These are phyloP conservation scores for Primulina huaijiensis DNA, from an alignment of 257 asterid genomes.

Conservation along the genomic window DNA sequence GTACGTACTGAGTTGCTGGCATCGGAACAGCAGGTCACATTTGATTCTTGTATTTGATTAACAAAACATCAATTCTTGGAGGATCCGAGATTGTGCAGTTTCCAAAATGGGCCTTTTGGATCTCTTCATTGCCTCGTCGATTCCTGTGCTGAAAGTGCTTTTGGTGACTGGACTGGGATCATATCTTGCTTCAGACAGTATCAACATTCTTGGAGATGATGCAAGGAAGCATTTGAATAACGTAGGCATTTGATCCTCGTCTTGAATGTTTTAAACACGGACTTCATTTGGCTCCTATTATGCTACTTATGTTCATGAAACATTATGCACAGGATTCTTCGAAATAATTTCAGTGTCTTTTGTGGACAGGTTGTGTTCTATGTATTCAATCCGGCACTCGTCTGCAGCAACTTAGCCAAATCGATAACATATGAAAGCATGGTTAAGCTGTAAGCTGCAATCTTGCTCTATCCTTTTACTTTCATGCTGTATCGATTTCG, in stretches of 20 bases:
- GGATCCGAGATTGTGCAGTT: background rate
- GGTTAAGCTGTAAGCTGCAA: conserved; percentile 55
- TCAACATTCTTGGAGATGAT: conserved; percentile 61
- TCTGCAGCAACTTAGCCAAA: conserved; percentile 78
- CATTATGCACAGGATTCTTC: background rate
- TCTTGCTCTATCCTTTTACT: background rate
- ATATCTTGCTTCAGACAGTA: conserved; percentile 52
- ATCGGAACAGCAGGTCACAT: background rate
- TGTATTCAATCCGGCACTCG: conserved; percentile 77
- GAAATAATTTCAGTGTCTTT: conserved; percentile 19
- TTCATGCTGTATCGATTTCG: background rate
- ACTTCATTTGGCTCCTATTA: background rate
- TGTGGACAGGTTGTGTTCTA: conserved; percentile 60
- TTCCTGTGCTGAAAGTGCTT: conserved; percentile 79
- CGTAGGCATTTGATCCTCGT: conserved; percentile 33
- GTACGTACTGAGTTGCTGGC: background rate
- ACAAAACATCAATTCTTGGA: background rate
- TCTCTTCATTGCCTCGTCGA: conserved; percentile 66
- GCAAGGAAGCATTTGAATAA: conserved; percentile 84
- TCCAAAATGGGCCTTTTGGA: conserved; percentile 58
- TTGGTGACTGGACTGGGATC: conserved; percentile 77
- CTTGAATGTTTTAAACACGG: background rate
- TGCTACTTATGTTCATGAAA: background rate
- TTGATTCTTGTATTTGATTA: background rate
- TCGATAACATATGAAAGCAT: conserved; percentile 75